phyloP scores from a whole-genome alignment of 768 basidiomycete species.

The Tephrocybe sp. region DNA sequence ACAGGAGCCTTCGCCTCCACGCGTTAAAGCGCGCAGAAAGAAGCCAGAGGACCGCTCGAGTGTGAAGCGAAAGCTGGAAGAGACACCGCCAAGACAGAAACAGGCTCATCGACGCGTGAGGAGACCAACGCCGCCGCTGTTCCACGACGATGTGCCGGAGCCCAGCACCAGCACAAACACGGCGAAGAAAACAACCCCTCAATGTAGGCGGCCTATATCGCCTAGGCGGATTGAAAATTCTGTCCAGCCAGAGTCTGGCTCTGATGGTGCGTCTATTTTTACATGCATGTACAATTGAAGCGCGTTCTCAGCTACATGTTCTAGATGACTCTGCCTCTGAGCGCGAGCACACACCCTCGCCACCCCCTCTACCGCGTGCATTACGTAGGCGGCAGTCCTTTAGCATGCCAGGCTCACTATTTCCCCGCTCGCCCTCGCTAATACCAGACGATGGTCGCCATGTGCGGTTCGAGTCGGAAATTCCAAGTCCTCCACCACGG shows the following conservation, averaged over 20 bases:
- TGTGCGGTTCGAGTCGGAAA: slow-evolving; percentile 38
- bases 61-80: neutral
- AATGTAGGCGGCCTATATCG: neutral
- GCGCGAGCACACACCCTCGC: slow-evolving; percentile 25
- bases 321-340: slow-evolving; percentile 22
- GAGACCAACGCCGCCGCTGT: slow-evolving; percentile 4
- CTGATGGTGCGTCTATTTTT: slow-evolving; percentile 8
- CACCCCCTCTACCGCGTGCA: slow-evolving; percentile 30
- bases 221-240: neutral
- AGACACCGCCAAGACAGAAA: neutral
- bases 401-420: slow-evolving; percentile 81
- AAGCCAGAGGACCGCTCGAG: neutral
- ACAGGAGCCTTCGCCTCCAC: slow-evolving; percentile 1
- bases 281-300: neutral
- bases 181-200: neutral
- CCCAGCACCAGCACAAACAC: neutral
- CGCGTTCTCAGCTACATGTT: neutral
- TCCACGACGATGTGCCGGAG: slow-evolving; percentile 2
- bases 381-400: slow-evolving; percentile 43
- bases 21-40: slow-evolving; percentile 8
- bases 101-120: slow-evolving; percentile 8
- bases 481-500: slow-evolving; percentile 11
- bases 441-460: slow-evolving; percentile 41
- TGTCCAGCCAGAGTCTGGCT: neutral
- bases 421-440: slow-evolving; percentile 70